These are phyloP conservation scores for Hypericum perforatum DNA, from an alignment of 345 rosid genomes.

Conservation along the genomic window DNA sequence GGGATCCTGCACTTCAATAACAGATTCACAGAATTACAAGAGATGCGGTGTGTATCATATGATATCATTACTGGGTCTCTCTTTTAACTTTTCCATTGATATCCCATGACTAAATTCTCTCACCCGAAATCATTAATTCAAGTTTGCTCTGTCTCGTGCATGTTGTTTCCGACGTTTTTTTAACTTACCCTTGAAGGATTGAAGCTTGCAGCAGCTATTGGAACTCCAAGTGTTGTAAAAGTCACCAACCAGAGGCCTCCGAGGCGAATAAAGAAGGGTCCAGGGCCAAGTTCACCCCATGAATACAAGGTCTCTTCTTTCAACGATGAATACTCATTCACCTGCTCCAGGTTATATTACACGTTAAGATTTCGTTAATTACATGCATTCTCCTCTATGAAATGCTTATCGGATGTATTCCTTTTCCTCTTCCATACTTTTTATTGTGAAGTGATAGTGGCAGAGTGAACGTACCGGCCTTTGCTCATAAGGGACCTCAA, in stretches of 20 bases:
- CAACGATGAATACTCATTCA: constrained; percentile 77
- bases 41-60: too few relatives aligned
- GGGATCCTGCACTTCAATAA: constrained; percentile 58
- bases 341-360: constrained; percentile 24
- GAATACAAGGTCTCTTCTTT: constrained; percentile 77
- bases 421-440: too few relatives aligned
- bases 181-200: constrained; percentile 66
- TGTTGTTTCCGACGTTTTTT: not conserved
- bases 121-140: too few relatives aligned
- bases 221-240: constrained; percentile 76
- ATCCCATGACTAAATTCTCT: too few relatives aligned
- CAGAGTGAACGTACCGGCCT: constrained; percentile 50
- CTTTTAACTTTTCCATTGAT: too few relatives aligned
- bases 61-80: too few relatives aligned
- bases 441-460: too few relatives aligned
- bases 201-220: constrained; percentile 91
- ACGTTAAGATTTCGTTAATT: too few relatives aligned
- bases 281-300: constrained; percentile 78
- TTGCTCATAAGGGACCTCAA: constrained; percentile 83
- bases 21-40: not conserved
- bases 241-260: constrained; percentile 85
- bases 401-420: too few relatives aligned
- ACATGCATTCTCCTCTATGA: too few relatives aligned
- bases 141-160: too few relatives aligned
- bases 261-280: constrained; percentile 57